phyloP scores from a whole-genome alignment of 169 alveolate genomes.

The Eimeria tenella region DNA sequence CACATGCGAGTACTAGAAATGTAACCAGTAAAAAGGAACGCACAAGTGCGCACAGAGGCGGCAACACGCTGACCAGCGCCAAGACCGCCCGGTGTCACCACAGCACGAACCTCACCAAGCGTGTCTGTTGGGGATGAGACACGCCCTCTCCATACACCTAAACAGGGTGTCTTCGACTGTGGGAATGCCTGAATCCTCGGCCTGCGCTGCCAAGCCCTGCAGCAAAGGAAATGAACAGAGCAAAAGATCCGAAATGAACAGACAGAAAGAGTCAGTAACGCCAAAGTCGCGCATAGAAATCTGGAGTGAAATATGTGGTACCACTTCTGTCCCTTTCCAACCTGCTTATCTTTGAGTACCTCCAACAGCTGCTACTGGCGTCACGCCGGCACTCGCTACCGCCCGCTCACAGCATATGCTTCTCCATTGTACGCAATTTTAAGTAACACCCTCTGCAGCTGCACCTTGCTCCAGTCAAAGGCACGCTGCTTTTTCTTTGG shows the following conservation, averaged over 20 bases:
- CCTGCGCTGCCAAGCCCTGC: slow-evolving; percentile 55
- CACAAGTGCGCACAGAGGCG: too few species aligned
- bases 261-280: neutral
- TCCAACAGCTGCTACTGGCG: neutral
- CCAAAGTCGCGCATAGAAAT: neutral
- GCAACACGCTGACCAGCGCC: too few species aligned
- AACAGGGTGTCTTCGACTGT: slow-evolving; percentile 55
- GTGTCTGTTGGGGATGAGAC: slow-evolving; percentile 47
- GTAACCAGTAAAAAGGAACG: too few species aligned
- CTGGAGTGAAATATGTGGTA: neutral
- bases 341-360: neutral
- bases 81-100: too few species aligned
- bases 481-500: slow-evolving; percentile 17
- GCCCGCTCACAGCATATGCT: slow-evolving; percentile 29
- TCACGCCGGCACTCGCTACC: neutral
- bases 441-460: slow-evolving; percentile 26
- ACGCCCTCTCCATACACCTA: slow-evolving; percentile 35
- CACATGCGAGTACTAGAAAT: too few species aligned
- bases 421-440: slow-evolving; percentile 55
- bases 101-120: neutral
- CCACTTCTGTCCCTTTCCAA: too few species aligned
- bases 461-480: slow-evolving; percentile 29
- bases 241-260: neutral
- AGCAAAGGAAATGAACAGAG: neutral
- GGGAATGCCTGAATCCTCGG: slow-evolving; percentile 36